A percentile compares a stretch with the other conserved stretches of the same genome.
These are phyloP conservation scores for Diaporthe batatas DNA, from an alignment of 2,329 filamentous ascomycete genomes.

Conservation along the genomic window DNA sequence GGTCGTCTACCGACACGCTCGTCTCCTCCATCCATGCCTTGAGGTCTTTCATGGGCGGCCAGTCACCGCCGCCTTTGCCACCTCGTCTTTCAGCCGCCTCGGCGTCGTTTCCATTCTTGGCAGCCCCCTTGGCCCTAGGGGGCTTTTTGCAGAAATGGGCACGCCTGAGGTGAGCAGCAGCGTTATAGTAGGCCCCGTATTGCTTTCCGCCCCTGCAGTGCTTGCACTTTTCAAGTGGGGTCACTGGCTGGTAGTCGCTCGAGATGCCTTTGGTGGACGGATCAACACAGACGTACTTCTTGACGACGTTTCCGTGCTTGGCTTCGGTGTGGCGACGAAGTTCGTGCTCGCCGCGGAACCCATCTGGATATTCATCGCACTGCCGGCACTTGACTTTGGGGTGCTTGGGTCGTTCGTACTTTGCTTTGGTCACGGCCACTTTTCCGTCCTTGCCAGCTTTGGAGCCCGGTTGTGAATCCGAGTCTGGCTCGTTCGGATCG, in stretches of 20 bases:
- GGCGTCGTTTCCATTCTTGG: conserved; percentile 44
- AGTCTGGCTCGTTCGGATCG: conserved; percentile 47
- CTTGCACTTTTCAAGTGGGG: conserved; percentile 84
- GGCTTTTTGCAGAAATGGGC: conserved; percentile 84
- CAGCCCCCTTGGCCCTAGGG: conserved; percentile 53
- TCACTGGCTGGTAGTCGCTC: conserved; percentile 65
- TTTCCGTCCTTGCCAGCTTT: conserved; percentile 57
- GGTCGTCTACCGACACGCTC: conserved; percentile 57
- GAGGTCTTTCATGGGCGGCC: conserved; percentile 68
- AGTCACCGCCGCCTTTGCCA: conserved; percentile 67
- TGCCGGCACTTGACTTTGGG: conserved; percentile 78
- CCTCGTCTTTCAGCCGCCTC: conserved; percentile 61
- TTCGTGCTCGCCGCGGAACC: conserved; percentile 90
- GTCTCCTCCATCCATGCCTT: conserved; percentile 73
- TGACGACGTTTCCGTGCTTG: conserved; percentile 72
- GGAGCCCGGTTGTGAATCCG: conserved; percentile 42
- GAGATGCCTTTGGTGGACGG: conserved; percentile 57
- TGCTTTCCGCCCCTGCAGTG: conserved; percentile 81
- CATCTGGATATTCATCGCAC: conserved; percentile 80
- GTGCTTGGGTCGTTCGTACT: conserved; percentile 74
- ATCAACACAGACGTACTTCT: conserved; percentile 71
- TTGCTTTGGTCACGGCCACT: conserved; percentile 57
- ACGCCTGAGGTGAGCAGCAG: conserved; percentile 88
- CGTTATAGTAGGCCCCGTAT: conserved; percentile 95
- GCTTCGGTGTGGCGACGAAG: conserved; percentile 75